These are phyloP conservation scores for Pulveroboletus sp. DNA, from an alignment of 1,284 basidiomycete genomes.

Conservation along the genomic window DNA sequence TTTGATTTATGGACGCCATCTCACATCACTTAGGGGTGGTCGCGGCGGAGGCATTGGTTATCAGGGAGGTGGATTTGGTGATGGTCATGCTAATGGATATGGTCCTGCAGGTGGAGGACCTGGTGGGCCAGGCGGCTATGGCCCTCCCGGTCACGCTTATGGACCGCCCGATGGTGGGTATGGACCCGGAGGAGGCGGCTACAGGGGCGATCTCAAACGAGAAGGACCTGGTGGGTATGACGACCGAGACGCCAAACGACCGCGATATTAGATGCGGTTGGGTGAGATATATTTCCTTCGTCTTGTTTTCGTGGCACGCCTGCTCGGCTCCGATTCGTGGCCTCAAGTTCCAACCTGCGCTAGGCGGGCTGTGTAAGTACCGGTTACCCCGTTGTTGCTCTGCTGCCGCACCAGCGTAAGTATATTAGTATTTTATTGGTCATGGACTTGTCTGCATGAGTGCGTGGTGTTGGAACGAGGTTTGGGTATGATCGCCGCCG, in stretches of 20 bases:
- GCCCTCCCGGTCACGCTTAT: constrained; percentile 37
- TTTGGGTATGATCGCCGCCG: constrained; percentile 4
- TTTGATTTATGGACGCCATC: constrained; percentile 22
- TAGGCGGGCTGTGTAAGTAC: constrained; percentile 37
- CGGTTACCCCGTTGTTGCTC: constrained; percentile 24
- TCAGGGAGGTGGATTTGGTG: constrained; percentile 59
- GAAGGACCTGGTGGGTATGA: constrained; percentile 69
- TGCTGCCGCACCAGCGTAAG: constrained; percentile 30
- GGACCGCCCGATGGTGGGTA: constrained; percentile 34
- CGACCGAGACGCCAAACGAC: constrained; percentile 77
- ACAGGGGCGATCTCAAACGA: constrained; percentile 65
- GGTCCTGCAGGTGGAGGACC: constrained; percentile 43
- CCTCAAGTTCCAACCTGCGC: constrained; percentile 30
- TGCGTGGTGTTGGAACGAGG: constrained; percentile 7
- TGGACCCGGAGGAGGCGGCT: constrained; percentile 45
- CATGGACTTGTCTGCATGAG: constrained; percentile 7
- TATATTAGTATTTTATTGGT: constrained; percentile 36
- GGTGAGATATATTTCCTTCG: constrained; percentile 31
- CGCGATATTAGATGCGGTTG: constrained; percentile 62
- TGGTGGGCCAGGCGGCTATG: constrained; percentile 49
- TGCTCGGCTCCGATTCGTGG: constrained; percentile 20
- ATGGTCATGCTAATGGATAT: constrained; percentile 52
- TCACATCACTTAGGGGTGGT: constrained; percentile 45
- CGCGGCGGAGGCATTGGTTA: constrained; percentile 73
- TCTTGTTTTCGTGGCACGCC: constrained; percentile 18